These are phyloP conservation scores for Candida labiduridarum DNA, from an alignment of 1,139 yeast species.

Conservation along the genomic window DNA sequence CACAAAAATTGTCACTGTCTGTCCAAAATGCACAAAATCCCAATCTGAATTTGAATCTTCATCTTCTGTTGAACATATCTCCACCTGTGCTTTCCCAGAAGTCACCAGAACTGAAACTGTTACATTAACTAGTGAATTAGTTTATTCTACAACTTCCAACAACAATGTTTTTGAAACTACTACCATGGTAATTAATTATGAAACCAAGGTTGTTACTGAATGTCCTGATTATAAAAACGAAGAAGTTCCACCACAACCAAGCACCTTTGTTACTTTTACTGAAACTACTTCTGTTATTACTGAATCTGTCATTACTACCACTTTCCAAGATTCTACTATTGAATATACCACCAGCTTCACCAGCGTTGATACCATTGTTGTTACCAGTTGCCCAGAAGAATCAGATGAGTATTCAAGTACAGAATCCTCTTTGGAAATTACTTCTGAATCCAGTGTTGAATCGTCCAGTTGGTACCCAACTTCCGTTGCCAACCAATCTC, in stretches of 20 bases:
- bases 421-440: neutral
- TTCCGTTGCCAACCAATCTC: neutral
- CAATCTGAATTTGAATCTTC: neutral
- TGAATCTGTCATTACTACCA: constrained; percentile 2
- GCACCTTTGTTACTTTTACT: neutral
- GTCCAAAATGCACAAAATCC: neutral
- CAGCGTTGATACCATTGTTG: constrained; percentile 2
- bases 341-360: constrained; percentile 5
- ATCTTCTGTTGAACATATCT: neutral
- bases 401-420: neutral
- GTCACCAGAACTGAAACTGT: neutral
- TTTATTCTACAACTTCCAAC: neutral
- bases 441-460: neutral
- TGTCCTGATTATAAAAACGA: neutral
- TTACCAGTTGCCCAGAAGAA: constrained; percentile 8
- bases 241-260: neutral
- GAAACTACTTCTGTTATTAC: constrained; percentile 1
- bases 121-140: neutral
- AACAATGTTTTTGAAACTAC: neutral
- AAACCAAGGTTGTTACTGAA: neutral
- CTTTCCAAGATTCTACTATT: neutral
- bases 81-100: neutral
- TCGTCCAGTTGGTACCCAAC: neutral
- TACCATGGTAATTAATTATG: neutral
- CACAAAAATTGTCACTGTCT: neutral